A percentile compares a stretch with the other conserved stretches of the same genome.
Evolutionary conservation across 2,329 filamentous ascomycete species (phyloP).

Genomic region (Camptophora hylomeconis): DNA sequence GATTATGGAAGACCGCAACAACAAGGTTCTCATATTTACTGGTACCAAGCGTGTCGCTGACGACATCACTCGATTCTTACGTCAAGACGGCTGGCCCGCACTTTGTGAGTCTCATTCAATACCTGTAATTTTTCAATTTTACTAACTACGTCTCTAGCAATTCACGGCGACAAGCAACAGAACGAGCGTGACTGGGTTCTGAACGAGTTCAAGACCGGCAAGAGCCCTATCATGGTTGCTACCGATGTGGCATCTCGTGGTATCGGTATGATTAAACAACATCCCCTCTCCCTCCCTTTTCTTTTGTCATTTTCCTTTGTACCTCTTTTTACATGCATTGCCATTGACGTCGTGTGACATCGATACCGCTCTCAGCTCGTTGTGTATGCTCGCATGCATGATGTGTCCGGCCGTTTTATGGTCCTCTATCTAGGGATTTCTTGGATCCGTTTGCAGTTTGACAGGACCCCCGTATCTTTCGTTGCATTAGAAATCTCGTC

Average conservation of each 20-base stretch:
- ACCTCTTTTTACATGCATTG: slow-evolving; percentile 20
- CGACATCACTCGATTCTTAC: slow-evolving; percentile 92
- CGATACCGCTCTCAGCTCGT: slow-evolving; percentile 71
- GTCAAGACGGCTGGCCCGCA: slow-evolving; percentile 95
- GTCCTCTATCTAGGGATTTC: slow-evolving; percentile 71
- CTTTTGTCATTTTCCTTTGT: slow-evolving; percentile 22
- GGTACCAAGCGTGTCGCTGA: slow-evolving; percentile 82
- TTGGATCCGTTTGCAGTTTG: slow-evolving; percentile 51
- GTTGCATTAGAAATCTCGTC: too few relatives aligned
- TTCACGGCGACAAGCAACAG: slow-evolving; percentile 98
- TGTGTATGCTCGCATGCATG: slow-evolving; percentile 78
- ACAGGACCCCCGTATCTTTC: slow-evolving; percentile 9
- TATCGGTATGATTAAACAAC: slow-evolving; percentile 81
- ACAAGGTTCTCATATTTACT: slow-evolving; percentile 93
- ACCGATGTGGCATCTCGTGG: slow-evolving; percentile 99
- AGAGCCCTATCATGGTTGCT: slow-evolving; percentile 99
- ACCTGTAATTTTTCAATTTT: slow-evolving; percentile 15
- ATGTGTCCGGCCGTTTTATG: slow-evolving; percentile 68
- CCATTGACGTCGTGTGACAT: slow-evolving; percentile 47
- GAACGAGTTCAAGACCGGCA: slow-evolving; percentile 98
- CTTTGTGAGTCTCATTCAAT: slow-evolving; percentile 55
- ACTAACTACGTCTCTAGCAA: slow-evolving; percentile 48
- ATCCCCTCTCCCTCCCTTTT: slow-evolving; percentile 23
- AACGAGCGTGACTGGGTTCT: slow-evolving; percentile 99
- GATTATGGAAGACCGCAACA: slow-evolving; percentile 90